phyloP scores from a whole-genome alignment of 2,329 filamentous ascomycete genomes.

The Knoxdaviesia proteae region DNA sequence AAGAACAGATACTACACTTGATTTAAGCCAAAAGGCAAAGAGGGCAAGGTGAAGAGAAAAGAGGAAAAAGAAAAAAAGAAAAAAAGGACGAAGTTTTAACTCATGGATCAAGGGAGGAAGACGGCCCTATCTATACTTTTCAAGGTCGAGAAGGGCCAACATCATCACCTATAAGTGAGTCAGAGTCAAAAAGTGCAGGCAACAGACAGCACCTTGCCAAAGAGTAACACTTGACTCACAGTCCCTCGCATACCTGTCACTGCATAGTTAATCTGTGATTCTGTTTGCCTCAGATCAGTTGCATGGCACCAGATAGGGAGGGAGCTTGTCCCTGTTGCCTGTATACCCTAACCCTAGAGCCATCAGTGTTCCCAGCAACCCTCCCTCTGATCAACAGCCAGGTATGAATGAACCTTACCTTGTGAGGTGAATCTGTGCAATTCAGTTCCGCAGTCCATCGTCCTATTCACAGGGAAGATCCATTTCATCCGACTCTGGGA shows the following conservation, averaged over 20 bases:
- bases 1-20: slow-evolving; percentile 95
- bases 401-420: too few species aligned
- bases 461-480: too few species aligned
- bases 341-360: too few species aligned
- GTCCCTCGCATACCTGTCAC: background rate
- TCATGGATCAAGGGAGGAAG: background rate
- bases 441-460: too few species aligned
- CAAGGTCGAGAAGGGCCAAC: background rate
- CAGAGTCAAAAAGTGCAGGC: background rate
- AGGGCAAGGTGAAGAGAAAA: slow-evolving; percentile 1
- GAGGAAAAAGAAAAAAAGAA: slow-evolving; percentile 1
- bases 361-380: too few species aligned
- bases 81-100: background rate
- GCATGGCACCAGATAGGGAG: background rate
- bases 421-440: too few species aligned
- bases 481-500: too few species aligned
- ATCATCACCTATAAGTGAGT: background rate
- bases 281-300: background rate
- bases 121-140: background rate
- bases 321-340: background rate
- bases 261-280: background rate
- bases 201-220: background rate
- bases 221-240: background rate
- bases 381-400: too few species aligned
- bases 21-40: slow-evolving; percentile 49